A percentile compares a stretch with the other conserved stretches of the same genome.
These are phyloP conservation scores for Globisporangium cystogenes DNA, from an alignment of 352 stramenopile species.

Conservation along the genomic window DNA sequence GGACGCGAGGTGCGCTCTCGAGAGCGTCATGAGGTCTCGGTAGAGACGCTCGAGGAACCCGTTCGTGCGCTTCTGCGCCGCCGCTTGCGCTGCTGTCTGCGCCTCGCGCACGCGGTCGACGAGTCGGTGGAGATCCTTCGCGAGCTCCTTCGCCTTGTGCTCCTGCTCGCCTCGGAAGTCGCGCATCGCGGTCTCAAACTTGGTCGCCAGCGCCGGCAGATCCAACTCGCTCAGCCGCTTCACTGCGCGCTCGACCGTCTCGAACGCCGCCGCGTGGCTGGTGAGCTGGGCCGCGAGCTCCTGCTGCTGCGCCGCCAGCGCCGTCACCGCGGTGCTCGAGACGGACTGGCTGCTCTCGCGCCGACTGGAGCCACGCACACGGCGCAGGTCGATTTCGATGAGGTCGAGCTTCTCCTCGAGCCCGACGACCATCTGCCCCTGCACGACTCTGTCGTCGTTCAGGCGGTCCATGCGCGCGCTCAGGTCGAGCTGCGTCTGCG, in stretches of 20 bases:
- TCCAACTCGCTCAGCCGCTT: constrained; percentile 29
- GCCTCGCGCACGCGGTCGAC: constrained; percentile 23
- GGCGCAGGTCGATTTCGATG: constrained; percentile 46
- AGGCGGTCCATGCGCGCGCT: constrained; percentile 36
- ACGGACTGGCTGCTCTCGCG: constrained; percentile 28
- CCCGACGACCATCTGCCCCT: constrained; percentile 35
- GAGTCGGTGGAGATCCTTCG: constrained; percentile 25
- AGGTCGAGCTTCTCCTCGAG: constrained; percentile 56
- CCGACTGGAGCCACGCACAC: constrained; percentile 29
- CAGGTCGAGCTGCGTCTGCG: constrained; percentile 29
- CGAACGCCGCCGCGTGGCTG: constrained; percentile 19
- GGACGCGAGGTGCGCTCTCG: constrained; percentile 32
- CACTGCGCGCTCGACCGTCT: constrained; percentile 25
- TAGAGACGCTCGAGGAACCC: constrained; percentile 36
- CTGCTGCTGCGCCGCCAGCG: constrained; percentile 19
- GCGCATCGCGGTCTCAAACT: constrained; percentile 32
- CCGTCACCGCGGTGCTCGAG: constrained; percentile 16
- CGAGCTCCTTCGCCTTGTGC: constrained; percentile 30
- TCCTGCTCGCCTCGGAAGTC: constrained; percentile 41
- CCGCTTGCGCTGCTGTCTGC: constrained; percentile 13
- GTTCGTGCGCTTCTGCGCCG: constrained; percentile 22
- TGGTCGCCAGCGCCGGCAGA: constrained; percentile 29
- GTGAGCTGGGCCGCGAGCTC: constrained; percentile 29
- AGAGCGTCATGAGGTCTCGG: constrained; percentile 42
- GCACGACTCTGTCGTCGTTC: constrained; percentile 30